Evolutionary conservation across 495 filamentous ascomycete species (phyloP).

Genomic region (Amniculicola lignicola): DNA sequence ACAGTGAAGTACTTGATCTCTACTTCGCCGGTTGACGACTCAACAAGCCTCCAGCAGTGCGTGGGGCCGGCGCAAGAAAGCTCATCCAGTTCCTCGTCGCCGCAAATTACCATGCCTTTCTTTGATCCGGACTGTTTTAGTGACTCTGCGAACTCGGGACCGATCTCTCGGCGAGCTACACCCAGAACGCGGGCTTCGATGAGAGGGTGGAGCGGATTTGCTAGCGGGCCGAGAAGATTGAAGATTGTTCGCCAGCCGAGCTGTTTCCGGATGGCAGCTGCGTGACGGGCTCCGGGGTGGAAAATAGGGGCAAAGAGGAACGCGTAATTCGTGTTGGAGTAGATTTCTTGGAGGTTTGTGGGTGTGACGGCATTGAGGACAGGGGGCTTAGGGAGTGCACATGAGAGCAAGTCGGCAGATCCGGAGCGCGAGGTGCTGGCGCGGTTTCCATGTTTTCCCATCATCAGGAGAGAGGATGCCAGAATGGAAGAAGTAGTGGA

Average conservation of each 20-base stretch:
- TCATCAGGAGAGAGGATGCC: constrained; percentile 72
- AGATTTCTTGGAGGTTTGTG: constrained; percentile 63
- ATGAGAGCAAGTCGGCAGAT: constrained; percentile 84
- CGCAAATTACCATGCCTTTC: constrained; percentile 90
- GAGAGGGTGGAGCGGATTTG: constrained; percentile 74
- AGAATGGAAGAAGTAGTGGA: constrained; percentile 91
- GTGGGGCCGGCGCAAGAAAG: constrained; percentile 83
- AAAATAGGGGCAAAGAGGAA: constrained; percentile 97
- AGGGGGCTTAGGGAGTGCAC: constrained; percentile 65
- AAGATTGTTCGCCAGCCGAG: constrained; percentile 93
- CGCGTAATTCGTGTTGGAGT: constrained; percentile 76
- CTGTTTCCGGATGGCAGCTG: constrained; percentile 75
- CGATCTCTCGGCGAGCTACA: constrained; percentile 80
- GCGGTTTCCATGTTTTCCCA: constrained; percentile 93
- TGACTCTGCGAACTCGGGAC: constrained; percentile 82
- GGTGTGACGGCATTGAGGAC: constrained; percentile 70
- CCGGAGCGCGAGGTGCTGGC: constrained; percentile 95
- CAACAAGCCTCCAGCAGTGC: constrained; percentile 78
- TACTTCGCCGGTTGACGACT: constrained; percentile 52
- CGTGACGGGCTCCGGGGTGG: constrained; percentile 87
- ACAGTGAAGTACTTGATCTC: constrained; percentile 71
- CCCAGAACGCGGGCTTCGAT: constrained; percentile 90
- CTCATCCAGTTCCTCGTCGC: constrained; percentile 92
- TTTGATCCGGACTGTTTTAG: constrained; percentile 68
- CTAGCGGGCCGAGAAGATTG: constrained; percentile 89